Evolutionary conservation across 176 grass and related monocot genomes (phyloP).

Genomic region (Dendrocalamus sinicus): DNA sequence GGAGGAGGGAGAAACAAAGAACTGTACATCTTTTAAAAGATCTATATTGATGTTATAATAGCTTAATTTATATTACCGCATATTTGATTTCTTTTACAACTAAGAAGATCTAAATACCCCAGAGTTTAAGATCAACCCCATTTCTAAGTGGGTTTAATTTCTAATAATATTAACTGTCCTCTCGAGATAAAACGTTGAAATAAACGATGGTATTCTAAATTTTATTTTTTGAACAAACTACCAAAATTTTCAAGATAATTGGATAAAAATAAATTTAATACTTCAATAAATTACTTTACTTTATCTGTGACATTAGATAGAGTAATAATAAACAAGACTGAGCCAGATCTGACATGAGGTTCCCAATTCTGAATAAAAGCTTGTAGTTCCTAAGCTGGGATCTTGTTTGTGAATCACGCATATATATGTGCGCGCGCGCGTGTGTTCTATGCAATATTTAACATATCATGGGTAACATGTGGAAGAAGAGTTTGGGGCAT

Average conservation of each 20-base stretch:
- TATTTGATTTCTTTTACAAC: not conserved
- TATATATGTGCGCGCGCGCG: not conserved
- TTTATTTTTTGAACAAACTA: not conserved
- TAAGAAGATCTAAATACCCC: not conserved
- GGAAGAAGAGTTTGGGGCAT: slow-evolving; percentile 14
- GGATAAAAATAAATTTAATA: not conserved
- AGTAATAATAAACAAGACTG: not conserved
- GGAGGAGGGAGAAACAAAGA: slow-evolving; percentile 48
- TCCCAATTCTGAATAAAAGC: not conserved
- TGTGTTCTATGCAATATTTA: not conserved
- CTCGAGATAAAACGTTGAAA: not conserved
- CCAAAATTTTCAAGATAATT: not conserved
- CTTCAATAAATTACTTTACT: slow-evolving; percentile 1
- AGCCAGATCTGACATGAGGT: not conserved
- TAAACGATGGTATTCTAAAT: not conserved
- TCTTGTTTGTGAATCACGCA: slow-evolving; percentile 6
- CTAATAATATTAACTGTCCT: not conserved
- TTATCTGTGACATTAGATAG: not conserved
- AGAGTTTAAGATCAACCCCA: not conserved
- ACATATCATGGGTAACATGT: not conserved
- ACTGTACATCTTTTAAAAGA: slow-evolving; percentile 65
- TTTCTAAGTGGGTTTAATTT: not conserved
- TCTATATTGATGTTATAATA: slow-evolving; percentile 50
- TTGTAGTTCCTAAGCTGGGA: not conserved
- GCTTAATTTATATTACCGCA: not conserved